These are phyloP conservation scores for Stachybotrys echinatus DNA, from an alignment of 2,329 filamentous ascomycete species.

Conservation along the genomic window DNA sequence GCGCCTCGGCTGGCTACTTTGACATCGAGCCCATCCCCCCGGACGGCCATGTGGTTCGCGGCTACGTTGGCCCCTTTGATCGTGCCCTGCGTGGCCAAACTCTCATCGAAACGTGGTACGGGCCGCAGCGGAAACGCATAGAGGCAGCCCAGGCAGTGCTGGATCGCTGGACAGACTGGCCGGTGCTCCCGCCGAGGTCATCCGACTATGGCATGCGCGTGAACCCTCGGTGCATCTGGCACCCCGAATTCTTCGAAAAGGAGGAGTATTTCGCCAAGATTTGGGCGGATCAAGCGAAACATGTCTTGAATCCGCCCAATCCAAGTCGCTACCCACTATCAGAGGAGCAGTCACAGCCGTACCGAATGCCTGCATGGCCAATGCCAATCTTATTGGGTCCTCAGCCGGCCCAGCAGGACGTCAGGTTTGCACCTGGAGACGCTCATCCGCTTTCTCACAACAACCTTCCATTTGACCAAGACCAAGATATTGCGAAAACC, in stretches of 20 bases:
- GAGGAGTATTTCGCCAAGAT: constrained; percentile 26
- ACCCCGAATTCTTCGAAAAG: constrained; percentile 25
- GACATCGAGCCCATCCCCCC: constrained; percentile 26
- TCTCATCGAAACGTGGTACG: constrained; percentile 35
- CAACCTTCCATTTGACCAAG: constrained; percentile 21
- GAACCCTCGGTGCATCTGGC: constrained; percentile 32
- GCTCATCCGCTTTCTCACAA: constrained; percentile 18
- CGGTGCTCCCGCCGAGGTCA: constrained; percentile 32
- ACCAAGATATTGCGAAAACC: constrained; percentile 14
- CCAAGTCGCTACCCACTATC: constrained; percentile 13
- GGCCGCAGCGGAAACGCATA: constrained; percentile 26
- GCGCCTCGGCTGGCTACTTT: constrained; percentile 18
- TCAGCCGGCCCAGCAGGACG: constrained; percentile 20
- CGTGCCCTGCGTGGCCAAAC: constrained; percentile 23
- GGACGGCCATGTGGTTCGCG: constrained; percentile 24
- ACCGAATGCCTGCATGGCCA: constrained; percentile 16
- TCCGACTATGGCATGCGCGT: constrained; percentile 19
- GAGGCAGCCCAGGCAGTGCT: constrained; percentile 30
- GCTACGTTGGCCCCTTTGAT: constrained; percentile 30
- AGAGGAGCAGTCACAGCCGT: constrained; percentile 20
- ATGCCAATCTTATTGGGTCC: constrained; percentile 30
- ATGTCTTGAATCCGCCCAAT: constrained; percentile 19
- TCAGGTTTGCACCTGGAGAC: constrained; percentile 19
- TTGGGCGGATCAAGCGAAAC: not conserved
- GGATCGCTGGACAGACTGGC: constrained; percentile 34